phyloP scores from a whole-genome alignment of 768 basidiomycete genomes.

The Dentipellis sp. region DNA sequence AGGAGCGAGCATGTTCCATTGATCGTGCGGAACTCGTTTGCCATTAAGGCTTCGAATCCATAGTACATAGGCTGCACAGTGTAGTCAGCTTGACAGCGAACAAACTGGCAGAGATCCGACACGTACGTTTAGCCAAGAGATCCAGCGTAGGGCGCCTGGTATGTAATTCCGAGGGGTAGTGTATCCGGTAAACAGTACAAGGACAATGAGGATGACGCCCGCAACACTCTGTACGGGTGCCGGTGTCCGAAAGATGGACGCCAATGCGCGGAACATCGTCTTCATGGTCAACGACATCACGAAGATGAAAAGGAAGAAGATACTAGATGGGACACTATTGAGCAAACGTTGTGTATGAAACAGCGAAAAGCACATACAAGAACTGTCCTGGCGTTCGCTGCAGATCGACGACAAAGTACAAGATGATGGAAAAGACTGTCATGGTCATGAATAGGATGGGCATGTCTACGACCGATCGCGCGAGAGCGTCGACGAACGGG shows the following conservation, averaged over 20 bases:
- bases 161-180: slow-evolving; percentile 51
- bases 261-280: slow-evolving; percentile 62
- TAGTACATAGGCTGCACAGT: slow-evolving; percentile 50
- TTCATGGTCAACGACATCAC: slow-evolving; percentile 57
- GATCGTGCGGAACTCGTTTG: slow-evolving; percentile 77
- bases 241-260: slow-evolving; percentile 47
- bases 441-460: slow-evolving; percentile 44
- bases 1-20: slow-evolving; percentile 50
- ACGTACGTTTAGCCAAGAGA: slow-evolving; percentile 52
- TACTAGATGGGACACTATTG: slow-evolving; percentile 25
- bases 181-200: slow-evolving; percentile 53
- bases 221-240: slow-evolving; percentile 54
- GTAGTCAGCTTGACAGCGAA: slow-evolving; percentile 9
- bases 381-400: slow-evolving; percentile 50
- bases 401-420: slow-evolving; percentile 57
- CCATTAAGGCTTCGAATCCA: slow-evolving; percentile 66
- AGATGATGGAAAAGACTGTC: slow-evolving; percentile 33
- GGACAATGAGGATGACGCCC: slow-evolving; percentile 30
- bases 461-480: slow-evolving; percentile 50
- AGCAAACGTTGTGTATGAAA: background rate
- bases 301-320: slow-evolving; percentile 49
- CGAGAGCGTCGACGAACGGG: slow-evolving; percentile 46
- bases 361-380: slow-evolving; percentile 37
- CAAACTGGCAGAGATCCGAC: background rate
- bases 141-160: slow-evolving; percentile 63